Base-by-base conservation (phyloP, 108 stramenopile species). In the Cyclostephanos invisitatus region DNA sequence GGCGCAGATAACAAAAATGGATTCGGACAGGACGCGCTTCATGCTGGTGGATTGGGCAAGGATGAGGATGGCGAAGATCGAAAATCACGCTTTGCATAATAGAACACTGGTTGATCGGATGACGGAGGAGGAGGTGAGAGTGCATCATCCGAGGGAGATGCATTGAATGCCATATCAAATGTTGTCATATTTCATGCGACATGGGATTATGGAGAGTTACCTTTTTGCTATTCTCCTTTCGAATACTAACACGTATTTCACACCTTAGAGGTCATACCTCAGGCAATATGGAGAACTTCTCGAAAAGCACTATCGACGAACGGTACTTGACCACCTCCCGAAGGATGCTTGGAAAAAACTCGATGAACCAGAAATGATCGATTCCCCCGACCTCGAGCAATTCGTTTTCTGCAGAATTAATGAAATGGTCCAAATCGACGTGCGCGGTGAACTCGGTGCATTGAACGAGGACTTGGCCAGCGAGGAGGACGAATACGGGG, bases 331-430 rank as follows among this genome's bases (percentile, higher is more conserved):
- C 47, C 78, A 87, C 54, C 72, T 91, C 29, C 86, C 85, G 36
- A 80, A 80, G 60, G 82, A 85, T 50, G 87, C 85, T 35, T 91
- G 87, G 87, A 82, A 85, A 64, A 78, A 75, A 62, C 71, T 91
- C 10, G 87, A 91, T 61, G 87, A 88, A 62, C 80, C 85, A 9
- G 75, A 89, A 68, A 91, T 91, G 91, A 88, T 82, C 64, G 81
- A 82, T 56, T 44, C 73, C 14, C 89, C 89, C 2, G 82, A 87
- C 42, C 67, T 80, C 25, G 86, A 90, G n/a, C 68, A 75, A 35
- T 90, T 87, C 64, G 85, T 86, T 25, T 90, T 90, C 64, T 86
- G 85, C 58, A 72, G 81, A 37, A 77, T 82, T 20, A 25, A 82
- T 10, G 83, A 86, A 62, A 73, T 72, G 9, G 78, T 85, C 53